Evolutionary conservation across 768 basidiomycete species (phyloP), one percentile per base, ranked within the genome.

Genomic region (Thelephora ganbajun): DNA sequence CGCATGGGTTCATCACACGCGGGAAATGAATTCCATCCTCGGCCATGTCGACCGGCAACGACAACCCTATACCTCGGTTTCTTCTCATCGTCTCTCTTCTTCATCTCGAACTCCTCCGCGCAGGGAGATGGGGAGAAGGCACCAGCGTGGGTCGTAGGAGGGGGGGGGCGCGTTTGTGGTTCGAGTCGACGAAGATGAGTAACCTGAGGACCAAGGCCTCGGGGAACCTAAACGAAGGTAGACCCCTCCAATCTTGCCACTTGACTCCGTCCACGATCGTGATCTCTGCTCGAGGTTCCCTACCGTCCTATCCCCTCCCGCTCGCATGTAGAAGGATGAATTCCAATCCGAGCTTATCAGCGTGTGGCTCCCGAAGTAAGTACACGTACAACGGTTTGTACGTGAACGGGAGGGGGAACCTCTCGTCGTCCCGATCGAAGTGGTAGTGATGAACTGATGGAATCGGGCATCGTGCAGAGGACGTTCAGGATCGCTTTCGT

Each of bases 301-400:
- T 73, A n/a, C 65, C 65, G 11, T 66, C 55, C 79, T 79, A 82
- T 1, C 57, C 23, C 69, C 69, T 69, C 1, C 75, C 80, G 0
- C 72, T 65, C 49, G 65, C 62, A 49, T 80, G 66, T 0, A 67
- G 61, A 4, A 75, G 44, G 2, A 71, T 58, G 26, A 72, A 65
- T 60, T 87, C 83, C 33, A 64, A 60, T 5, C 74, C 80, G 42
- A 75, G 37, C 60, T 85, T 86, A 60, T 85, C 82, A 23, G 56
- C 64, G 56, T 79, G 79, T 3, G 78, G 73, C 1, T 33, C 50
- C 3, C 59, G 36, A 39, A 81, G 60, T 22, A 74, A 42, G 51
- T 63, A 67, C 3, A 56, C 50, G 58, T 81, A 82, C 0, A 84
- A 0, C 0, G 69, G 68, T 51, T 70, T 72, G 30, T 79, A 53